Evolutionary conservation across 345 rosid genomes (phyloP), one percentile per base, ranked within the genome.

Genomic region (rapeseed (Brassica napus)): DNA sequence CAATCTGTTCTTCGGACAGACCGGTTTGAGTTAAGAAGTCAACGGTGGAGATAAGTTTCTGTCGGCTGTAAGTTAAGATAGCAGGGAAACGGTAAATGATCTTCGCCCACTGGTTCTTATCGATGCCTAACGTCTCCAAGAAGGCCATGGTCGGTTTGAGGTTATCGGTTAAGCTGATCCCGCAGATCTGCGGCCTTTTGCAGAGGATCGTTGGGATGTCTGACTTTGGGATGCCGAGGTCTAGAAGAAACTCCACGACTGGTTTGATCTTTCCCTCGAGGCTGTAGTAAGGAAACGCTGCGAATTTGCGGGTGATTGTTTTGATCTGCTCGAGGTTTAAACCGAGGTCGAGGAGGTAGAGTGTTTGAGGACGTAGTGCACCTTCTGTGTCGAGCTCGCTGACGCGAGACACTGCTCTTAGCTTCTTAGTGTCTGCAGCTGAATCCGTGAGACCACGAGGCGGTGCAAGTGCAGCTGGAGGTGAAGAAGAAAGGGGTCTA

Each of bases 191-290:
- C 47, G 98, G 97, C 59, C 97, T 87, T 85, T 89, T 94, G 67
- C 78, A 71, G 55, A 94, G 86, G 74, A 92, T 88, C 34, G 77
- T 77, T 0, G 89, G 85, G 71, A 94, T 87, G 28, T 88, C 85
- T 49, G 93, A 86, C 65, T 89, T 92, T 4, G 93, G 83, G 8
- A 94, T 78, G 6, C 98, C 98, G 10, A 92, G 94, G 80, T 87
- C 85, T 49, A 94, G 84, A 69, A 94, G 93, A 73, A 94, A 94
- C 64, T 94, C 92, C 1, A 94, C 93, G n/a, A 87, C 79, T 0
- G 97, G 98, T 85, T 87, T 94, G 83, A 94, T 89, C 77, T 94
- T 92, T 3, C 93, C 88, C 28, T 92, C 97, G 54, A 94, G 82
- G 77, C 92, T 94, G 86, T 90, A 90, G 76, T 90, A 87, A 37